Conservation (phyloP, 768 basidiomycete genomes). For the Termitomyces sp. region DNA sequence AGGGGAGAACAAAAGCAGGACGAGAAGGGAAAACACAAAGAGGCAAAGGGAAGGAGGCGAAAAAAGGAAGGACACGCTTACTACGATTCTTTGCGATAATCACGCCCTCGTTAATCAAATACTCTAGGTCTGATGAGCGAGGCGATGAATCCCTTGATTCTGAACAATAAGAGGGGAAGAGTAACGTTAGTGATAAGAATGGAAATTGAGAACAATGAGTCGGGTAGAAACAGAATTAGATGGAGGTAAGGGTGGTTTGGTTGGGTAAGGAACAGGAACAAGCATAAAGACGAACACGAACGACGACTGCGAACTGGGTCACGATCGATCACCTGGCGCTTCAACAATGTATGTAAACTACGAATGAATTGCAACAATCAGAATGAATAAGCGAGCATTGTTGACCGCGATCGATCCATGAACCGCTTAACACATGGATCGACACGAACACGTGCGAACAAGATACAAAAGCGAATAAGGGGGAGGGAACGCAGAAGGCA, state of each 20-base stretch:
- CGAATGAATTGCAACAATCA: not conserved
- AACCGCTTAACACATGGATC: not conserved
- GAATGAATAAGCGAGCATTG: not conserved
- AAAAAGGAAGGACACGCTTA: not conserved
- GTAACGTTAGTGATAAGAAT: not conserved
- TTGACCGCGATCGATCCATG: not conserved
- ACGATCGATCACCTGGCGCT: not conserved
- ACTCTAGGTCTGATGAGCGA: not conserved
- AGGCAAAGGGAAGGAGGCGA: not conserved
- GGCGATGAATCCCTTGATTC: not conserved
- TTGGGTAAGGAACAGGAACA: not conserved
- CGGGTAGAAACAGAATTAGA: not conserved
- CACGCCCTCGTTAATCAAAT: not conserved
- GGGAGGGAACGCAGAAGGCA: not conserved
- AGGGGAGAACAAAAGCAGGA: not conserved
- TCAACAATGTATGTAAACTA: not conserved
- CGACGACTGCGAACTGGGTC: not conserved
- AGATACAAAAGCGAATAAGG: not conserved
- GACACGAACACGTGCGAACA: not conserved
- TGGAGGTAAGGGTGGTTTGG: not conserved
- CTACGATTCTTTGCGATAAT: not conserved
- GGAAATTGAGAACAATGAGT: not conserved
- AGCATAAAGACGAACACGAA: not conserved
- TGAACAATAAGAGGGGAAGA: not conserved
- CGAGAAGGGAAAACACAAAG: not conserved